These are phyloP conservation scores for Kwoniella europaea DNA, from an alignment of 768 basidiomycete genomes.

Conservation along the genomic window DNA sequence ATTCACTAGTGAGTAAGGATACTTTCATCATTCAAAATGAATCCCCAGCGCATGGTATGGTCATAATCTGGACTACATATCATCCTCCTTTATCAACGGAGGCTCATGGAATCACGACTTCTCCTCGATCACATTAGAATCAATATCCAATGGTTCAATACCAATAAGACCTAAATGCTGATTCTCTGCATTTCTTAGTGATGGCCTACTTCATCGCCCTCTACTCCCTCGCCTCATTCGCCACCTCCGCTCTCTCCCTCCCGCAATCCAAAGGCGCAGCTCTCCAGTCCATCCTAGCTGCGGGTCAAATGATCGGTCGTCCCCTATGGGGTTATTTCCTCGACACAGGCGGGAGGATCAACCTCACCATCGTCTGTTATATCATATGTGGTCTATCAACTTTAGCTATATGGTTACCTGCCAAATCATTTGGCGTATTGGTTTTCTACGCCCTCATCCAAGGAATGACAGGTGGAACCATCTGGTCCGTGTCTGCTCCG, in stretches of 20 bases:
- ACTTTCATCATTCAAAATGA: no score
- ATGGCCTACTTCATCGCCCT: constrained; percentile 56
- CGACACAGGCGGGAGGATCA: constrained; percentile 54
- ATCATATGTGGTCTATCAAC: constrained; percentile 53
- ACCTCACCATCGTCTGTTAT: constrained; percentile 52
- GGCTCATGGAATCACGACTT: background rate
- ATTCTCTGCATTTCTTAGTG: constrained; percentile 19
- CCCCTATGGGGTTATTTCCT: constrained; percentile 50
- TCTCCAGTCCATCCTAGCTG: constrained; percentile 56
- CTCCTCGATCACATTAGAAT: background rate
- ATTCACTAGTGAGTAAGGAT: constrained; percentile 40
- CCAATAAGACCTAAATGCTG: background rate
- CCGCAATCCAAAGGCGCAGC: constrained; percentile 55
- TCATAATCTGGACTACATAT: background rate
- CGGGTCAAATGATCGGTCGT: constrained; percentile 57
- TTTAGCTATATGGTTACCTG: constrained; percentile 56
- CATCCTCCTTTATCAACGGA: no score
- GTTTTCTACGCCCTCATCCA: constrained; percentile 55
- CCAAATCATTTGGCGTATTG: constrained; percentile 52
- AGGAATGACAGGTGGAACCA: constrained; percentile 67
- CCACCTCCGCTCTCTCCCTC: constrained; percentile 49
- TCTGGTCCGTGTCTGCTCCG: constrained; percentile 70
- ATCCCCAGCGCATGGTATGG: no score
- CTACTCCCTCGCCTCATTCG: constrained; percentile 56
- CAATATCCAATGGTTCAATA: background rate